Conservation (phyloP, 371 early-diverging fungal genomes). For the Fennellomyces sp. region DNA sequence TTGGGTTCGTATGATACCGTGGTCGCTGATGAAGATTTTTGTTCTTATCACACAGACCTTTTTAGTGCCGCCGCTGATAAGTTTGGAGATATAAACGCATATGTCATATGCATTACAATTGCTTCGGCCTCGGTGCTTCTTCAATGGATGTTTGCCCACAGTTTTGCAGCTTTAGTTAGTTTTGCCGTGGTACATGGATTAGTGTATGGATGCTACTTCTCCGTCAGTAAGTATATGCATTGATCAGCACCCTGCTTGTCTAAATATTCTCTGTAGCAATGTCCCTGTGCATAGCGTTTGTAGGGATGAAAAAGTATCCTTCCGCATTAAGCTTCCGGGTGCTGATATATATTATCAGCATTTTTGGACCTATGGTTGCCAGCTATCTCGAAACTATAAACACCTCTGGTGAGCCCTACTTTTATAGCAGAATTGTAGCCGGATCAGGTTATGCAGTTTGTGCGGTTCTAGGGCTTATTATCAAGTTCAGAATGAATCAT, state of each 20-base stretch:
- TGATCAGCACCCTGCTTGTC: no score
- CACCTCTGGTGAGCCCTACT: background rate
- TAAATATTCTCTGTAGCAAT: background rate
- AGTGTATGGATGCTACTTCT: slow-evolving; percentile 1
- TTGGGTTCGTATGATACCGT: background rate
- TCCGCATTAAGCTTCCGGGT: background rate
- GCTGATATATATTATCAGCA: background rate
- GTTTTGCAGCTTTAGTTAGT: background rate
- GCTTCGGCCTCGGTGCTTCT: background rate
- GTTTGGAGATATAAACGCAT: background rate
- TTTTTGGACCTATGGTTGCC: background rate
- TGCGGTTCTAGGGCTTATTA: background rate
- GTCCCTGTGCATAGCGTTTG: background rate
- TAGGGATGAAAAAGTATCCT: background rate
- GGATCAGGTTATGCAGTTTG: background rate
- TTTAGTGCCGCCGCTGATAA: background rate
- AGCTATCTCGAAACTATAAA: background rate
- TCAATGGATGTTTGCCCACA: background rate
- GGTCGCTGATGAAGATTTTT: no score
- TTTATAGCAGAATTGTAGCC: background rate
- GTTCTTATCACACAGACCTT: background rate
- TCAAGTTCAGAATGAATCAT: background rate
- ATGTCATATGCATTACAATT: background rate
- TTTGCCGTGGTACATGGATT: background rate
- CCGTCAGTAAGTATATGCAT: background rate